Conservation (phyloP, 257 asterid species). For the Solanum pennellii region DNA sequence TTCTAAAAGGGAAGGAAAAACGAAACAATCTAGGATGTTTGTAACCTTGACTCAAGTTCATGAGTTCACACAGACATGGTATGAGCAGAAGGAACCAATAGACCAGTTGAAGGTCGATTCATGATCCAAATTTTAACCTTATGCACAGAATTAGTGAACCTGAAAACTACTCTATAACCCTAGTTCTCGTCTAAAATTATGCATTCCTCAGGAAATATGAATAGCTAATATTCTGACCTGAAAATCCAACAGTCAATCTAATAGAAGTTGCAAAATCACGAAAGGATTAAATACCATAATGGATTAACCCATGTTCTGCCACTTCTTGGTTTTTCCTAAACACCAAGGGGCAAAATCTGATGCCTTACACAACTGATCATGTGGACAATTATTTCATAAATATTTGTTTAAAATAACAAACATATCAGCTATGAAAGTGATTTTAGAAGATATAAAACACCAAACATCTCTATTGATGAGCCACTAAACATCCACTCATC, state of each 20-base stretch:
- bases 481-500: not conserved
- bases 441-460: not conserved
- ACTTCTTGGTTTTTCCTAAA: not conserved
- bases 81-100: not conserved
- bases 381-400: not conserved
- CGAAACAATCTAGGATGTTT: not conserved
- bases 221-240: not conserved
- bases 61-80: not conserved
- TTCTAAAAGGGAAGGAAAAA: not conserved
- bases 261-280: not conserved
- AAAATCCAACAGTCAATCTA: not conserved
- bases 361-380: not conserved
- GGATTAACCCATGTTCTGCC: not conserved
- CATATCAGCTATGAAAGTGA: not conserved
- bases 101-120: not conserved
- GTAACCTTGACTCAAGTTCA: not conserved
- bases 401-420: not conserved
- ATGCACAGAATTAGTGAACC: not conserved
- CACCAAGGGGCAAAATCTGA: not conserved
- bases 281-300: not conserved
- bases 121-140: not conserved
- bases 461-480: not conserved
- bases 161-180: not conserved
- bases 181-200: not conserved
- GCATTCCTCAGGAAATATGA: not conserved